Evolutionary conservation across 148 eudicot genomes (phyloP).

Genomic region (Cornus suecica): DNA sequence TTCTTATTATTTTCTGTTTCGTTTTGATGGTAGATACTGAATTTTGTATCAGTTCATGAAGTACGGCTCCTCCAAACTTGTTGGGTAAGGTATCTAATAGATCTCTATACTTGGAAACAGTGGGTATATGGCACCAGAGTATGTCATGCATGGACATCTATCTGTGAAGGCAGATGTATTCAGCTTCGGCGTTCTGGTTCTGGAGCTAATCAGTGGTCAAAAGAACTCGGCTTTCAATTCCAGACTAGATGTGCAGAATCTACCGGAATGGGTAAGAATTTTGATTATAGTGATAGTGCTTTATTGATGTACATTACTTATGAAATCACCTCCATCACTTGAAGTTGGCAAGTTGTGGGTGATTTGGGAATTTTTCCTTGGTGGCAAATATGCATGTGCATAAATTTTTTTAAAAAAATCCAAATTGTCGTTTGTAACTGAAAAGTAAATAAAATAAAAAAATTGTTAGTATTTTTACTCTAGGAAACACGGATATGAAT

Average conservation of each 20-base stretch:
- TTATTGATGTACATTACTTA: too few relatives aligned
- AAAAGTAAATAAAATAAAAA: too few relatives aligned
- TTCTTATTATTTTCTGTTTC: not conserved
- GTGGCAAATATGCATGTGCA: not conserved
- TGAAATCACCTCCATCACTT: not conserved
- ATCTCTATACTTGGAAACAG: slow-evolving; percentile 37
- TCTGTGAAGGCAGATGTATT: slow-evolving; percentile 81
- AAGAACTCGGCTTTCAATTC: slow-evolving; percentile 53
- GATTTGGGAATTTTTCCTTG: too few relatives aligned
- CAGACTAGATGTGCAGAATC: slow-evolving; percentile 35
- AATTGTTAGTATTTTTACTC: too few relatives aligned
- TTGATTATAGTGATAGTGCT: not conserved
- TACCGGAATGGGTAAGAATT: slow-evolving; percentile 80
- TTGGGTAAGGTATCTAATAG: not conserved
- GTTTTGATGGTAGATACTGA: not conserved
- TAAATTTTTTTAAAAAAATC: too few relatives aligned
- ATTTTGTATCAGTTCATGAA: not conserved
- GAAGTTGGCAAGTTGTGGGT: too few relatives aligned
- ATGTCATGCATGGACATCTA: slow-evolving; percentile 68
- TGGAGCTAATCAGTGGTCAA: slow-evolving; percentile 78
- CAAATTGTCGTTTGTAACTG: too few relatives aligned
- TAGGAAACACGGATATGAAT: too few relatives aligned
- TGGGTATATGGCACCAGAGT: slow-evolving; percentile 96
- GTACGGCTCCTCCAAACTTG: not conserved
- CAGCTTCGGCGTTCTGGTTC: slow-evolving; percentile 80